These are phyloP conservation scores for Sphagnum magellanicum DNA, from an alignment of 228 moss, liverwort and hornwort genomes.

Conservation along the genomic window DNA sequence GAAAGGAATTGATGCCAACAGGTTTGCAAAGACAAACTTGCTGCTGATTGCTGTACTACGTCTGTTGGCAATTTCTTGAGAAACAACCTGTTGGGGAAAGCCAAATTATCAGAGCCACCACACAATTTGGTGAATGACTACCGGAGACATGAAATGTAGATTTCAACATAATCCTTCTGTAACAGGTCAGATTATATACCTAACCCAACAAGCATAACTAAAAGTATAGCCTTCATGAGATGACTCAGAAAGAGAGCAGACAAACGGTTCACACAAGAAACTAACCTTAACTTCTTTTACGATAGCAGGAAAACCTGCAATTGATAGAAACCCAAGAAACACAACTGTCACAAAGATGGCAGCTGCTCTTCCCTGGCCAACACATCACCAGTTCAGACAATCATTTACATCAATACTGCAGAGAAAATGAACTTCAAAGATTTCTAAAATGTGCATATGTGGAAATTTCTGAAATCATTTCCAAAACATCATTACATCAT, in stretches of 20 bases:
- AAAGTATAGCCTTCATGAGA: neutral
- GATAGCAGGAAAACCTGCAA: conserved; percentile 34
- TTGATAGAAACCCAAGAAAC: conserved; percentile 20
- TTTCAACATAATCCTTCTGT: too few relatives aligned
- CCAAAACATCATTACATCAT: too few relatives aligned
- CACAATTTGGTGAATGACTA: too few relatives aligned
- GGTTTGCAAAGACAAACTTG: conserved; percentile 25
- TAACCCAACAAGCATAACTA: too few relatives aligned
- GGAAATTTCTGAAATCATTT: too few relatives aligned
- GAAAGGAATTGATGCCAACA: conserved; percentile 42
- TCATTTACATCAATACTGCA: neutral
- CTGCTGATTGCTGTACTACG: conserved; percentile 21
- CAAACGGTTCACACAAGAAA: neutral
- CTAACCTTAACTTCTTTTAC: conserved; percentile 37
- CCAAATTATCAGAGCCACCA: too few relatives aligned
- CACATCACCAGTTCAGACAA: neutral
- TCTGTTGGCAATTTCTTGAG: conserved; percentile 29
- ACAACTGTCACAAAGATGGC: conserved; percentile 25
- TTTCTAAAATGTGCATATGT: too few relatives aligned
- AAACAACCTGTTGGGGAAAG: conserved; percentile 24
- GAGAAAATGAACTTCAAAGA: too few relatives aligned
- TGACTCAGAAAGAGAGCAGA: neutral
- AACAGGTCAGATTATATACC: too few relatives aligned
- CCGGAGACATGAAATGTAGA: too few relatives aligned
- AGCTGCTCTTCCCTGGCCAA: conserved; percentile 21